Base-by-base conservation (phyloP, 2,329 filamentous ascomycete species). In the Beauveria varroae region DNA sequence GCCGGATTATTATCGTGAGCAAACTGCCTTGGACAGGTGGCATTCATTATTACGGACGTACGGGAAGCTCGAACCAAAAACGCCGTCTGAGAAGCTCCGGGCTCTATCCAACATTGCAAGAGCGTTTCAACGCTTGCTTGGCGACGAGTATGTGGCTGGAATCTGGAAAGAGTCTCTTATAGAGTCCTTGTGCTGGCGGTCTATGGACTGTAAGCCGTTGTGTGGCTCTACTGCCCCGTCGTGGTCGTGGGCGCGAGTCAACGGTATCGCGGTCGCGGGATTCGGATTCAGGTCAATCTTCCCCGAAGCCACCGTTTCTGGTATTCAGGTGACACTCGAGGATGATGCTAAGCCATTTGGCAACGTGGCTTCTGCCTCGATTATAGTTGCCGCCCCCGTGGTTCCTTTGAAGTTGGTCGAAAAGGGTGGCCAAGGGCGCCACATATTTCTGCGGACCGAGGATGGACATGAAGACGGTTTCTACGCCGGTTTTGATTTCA, bases 61-160 rank as follows among this genome's bases (percentile, higher is more conserved):
- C 40, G 54, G 43, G 10, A 16, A 8, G 47, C 54, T 37, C 2
- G n/a, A 52, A 20, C 28, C 41, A 5, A 28, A 1, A 16, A 22
- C n/a, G 12, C 12, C 54, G 18, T 40, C 55, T 22, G 54, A 58
- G 14, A 61, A 50, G 43, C 43, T 61, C 7, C 44, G 20, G 6
- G 59, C 37, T 20, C 28, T 51, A 9, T 18, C 52, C 6, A 61
- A 61, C 43, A 24, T 61, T 34, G 52, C 59, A n/a, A 47, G 43
- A 12, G 43, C 44, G 22, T 61, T 49, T 50, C 41, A 50, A 16
- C 22, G 6, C 24, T 16, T 61, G 22, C 20, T 51, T 5, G 49
- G 20, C 16, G 52, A 56, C 14, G 44, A 61, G 43, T 61, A 56
- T 20, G n/a, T 61, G 10, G 51, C 43, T 0, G 51, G 58, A 3